Evolutionary conservation across 805 yeast species (phyloP), one percentile per base, ranked within the genome.

Genomic region (Saturnispora ahearnii): DNA sequence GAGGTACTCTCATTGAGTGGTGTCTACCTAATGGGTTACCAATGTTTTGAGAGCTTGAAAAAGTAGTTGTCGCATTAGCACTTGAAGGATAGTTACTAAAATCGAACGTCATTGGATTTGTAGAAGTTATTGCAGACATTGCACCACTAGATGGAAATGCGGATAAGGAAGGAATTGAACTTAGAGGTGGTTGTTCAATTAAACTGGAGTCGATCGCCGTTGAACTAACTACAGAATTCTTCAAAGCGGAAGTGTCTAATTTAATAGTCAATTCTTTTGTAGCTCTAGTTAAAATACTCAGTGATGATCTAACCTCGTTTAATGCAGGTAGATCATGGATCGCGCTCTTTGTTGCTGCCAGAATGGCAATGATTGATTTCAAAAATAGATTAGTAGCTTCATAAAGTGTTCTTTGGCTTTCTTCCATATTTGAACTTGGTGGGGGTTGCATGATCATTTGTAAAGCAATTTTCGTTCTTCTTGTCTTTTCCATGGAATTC

Each of bases 211-310:
- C 40, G 5, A 36, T 22, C 8, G 57, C 48, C 13, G 53, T 51
- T 46, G 55, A 60, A 7, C 60, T 58, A 43, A 54, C 50, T 9
- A 62, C 63, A 9, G 61, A 53, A 18, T 60, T 60, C 37, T 66
- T 66, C 52, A 66, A 77, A 15, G 82, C 71, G 52, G 84, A 78
- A 38, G 76, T 72, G 62, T 90, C 96, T 41, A 90, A 68, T 57
- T 87, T 73, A n/a, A 87, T 81, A 0, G 97, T 89, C 13, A 91
- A 84, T 60, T 91, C 98, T 60, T 91, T 91, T 4, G 96, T 87
- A 3, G 90, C 85, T 55, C 87, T 81, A 0, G 97, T 90, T 51
- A 91, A 70, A 34, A 81, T 78, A 0, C 96, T 87, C 66, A 91
- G 76, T 5, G 86, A 79, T 7, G 90, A 82, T 51, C 96, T 71